Base-by-base conservation (phyloP, 2,329 filamentous ascomycete species). In the Neofusicoccum kwambonambiense region DNA sequence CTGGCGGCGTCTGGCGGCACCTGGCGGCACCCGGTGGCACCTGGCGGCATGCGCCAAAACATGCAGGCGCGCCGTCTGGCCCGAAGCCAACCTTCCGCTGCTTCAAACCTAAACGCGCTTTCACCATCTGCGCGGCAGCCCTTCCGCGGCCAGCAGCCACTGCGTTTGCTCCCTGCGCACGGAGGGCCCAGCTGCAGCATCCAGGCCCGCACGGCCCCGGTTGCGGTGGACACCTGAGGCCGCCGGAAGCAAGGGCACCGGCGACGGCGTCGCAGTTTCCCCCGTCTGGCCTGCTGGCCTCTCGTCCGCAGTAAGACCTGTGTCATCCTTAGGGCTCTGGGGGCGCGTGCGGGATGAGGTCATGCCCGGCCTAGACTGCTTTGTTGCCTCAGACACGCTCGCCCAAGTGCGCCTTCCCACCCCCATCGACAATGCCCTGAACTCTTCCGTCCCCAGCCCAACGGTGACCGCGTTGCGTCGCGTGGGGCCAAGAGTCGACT, bases 321-420 rank as follows among this genome's bases (percentile, higher is more conserved):
- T 13, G 22, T 11, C 41, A 31, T 58, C 47, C 47, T 17, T 17
- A 6, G 27, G 22, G 27, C 22, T 4, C 19, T 49, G 45, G 17
- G 17, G 7, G 44, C 17, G 47, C 22, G 11, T 31, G 37, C 27
- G 8, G 39, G 9, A 31, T 47, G 41, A 47, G 41, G 41, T 35
- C 54, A 58, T 35, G 41, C 41, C 9, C n/a, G 27, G 56, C 15
- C 56, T 60, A 60, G 56, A 47, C 42, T 60, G 56, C 42, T 60
- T 47, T 60, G 42, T 60, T 60, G 41, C 56, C 56, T 31, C 56
- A 49, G 27, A 60, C 56, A 47, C 56, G 27, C 56, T 22, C 13
- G n/a, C 56, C 15, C 42, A 13, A 58, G 54, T 17, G 54, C 54
- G 39, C 39, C 52, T 56, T 17, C 52, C 37, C n/a, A 37, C 13